phyloP scores from a whole-genome alignment of 1,139 yeast species.

The Pichia sp. region DNA sequence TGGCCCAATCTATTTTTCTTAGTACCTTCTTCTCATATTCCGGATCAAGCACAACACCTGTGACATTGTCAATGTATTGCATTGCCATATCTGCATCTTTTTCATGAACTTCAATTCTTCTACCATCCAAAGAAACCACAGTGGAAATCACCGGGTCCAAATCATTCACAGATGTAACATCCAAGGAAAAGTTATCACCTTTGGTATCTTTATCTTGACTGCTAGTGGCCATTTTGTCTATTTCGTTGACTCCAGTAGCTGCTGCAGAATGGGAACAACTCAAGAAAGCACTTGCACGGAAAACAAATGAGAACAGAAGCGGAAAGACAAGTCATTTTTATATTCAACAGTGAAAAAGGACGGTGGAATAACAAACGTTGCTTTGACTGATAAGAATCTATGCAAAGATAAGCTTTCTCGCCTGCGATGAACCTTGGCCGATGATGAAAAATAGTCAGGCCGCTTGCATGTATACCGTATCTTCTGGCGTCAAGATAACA shows the following conservation, averaged over 20 bases:
- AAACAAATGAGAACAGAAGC: too few relatives aligned
- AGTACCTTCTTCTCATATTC: conserved; percentile 24
- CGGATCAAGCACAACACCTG: conserved; percentile 15
- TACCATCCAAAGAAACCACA: conserved; percentile 15
- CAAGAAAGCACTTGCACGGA: too few relatives aligned
- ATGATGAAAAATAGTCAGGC: too few relatives aligned
- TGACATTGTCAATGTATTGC: conserved; percentile 20
- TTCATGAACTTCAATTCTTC: conserved; percentile 8
- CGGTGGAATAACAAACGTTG: too few relatives aligned
- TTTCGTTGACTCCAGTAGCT: not conserved
- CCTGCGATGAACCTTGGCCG: too few relatives aligned
- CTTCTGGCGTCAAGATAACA: too few relatives aligned
- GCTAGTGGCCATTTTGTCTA: not conserved
- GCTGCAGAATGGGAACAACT: too few relatives aligned
- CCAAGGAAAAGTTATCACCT: not conserved
- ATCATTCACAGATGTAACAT: conserved; percentile 3
- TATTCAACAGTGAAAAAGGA: too few relatives aligned
- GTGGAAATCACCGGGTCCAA: conserved; percentile 15
- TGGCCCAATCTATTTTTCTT: conserved; percentile 48
- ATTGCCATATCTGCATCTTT: conserved; percentile 18
- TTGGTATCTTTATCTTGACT: conserved; percentile 1
- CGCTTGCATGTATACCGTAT: too few relatives aligned
- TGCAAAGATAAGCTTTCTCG: too few relatives aligned
- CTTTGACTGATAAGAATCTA: too few relatives aligned
- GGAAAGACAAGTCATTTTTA: too few relatives aligned